Percentiles rank a stretch among this genome's conserved stretches.
Conservation (phyloP, 169 alveolate genomes). For the Amoebophrya sp. region DNA sequence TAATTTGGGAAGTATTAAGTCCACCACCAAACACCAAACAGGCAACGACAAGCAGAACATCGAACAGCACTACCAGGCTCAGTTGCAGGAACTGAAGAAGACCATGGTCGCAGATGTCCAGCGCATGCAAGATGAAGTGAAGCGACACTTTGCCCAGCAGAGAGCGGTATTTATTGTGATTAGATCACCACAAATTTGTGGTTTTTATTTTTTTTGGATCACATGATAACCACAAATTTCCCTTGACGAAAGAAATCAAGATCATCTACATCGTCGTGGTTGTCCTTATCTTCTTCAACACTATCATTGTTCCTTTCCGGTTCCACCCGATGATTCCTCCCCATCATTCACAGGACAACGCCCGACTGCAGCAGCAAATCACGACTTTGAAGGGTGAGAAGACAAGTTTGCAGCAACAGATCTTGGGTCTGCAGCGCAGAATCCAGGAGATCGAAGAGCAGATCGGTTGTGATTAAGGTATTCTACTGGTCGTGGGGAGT, state of each 20-base stretch:
- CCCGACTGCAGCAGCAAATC: conserved; percentile 70
- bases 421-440: conserved; percentile 70
- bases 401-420: conserved; percentile 70
- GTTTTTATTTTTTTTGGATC: neutral
- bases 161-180: conserved; percentile 49
- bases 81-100: conserved; percentile 28
- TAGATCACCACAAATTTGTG: neutral
- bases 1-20: too few relatives aligned
- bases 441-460: conserved; percentile 73
- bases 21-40: too few relatives aligned
- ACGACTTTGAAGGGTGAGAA: conserved; percentile 78
- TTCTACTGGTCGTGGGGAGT: too few relatives aligned
- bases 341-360: conserved; percentile 60
- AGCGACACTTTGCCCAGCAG: conserved; percentile 67
- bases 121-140: conserved; percentile 67
- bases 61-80: conserved; percentile 25
- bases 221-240: too few relatives aligned
- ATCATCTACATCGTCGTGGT: too few relatives aligned
- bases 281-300: too few relatives aligned
- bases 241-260: too few relatives aligned
- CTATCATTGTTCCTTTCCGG: too few relatives aligned
- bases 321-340: too few relatives aligned
- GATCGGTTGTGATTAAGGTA: conserved; percentile 68
- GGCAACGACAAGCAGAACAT: conserved; percentile 30
- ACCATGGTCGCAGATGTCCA: conserved; percentile 29